A percentile compares a stretch with the other conserved stretches of the same genome.
These are phyloP conservation scores for Gyrodon lividus DNA, from an alignment of 768 basidiomycete genomes.

Conservation along the genomic window DNA sequence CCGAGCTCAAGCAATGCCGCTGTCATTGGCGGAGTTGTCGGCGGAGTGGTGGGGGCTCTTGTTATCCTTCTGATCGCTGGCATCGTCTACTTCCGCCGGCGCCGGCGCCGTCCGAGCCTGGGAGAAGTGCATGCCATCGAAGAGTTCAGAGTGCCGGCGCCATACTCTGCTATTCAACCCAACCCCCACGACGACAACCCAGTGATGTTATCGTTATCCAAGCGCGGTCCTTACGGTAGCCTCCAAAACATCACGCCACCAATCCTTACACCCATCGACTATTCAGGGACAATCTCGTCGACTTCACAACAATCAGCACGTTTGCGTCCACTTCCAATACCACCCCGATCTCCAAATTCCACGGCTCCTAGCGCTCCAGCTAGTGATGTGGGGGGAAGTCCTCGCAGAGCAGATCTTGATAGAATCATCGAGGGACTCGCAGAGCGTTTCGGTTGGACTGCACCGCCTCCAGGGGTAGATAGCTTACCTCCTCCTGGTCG, in stretches of 20 bases:
- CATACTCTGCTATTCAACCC: not conserved
- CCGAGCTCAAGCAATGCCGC: not conserved
- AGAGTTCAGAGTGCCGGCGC: not conserved
- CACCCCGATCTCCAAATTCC: not conserved
- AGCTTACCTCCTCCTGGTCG: not conserved
- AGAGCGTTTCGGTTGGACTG: slow-evolving; percentile 7
- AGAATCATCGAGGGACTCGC: slow-evolving; percentile 8
- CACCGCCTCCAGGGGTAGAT: not conserved
- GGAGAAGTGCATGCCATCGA: not conserved
- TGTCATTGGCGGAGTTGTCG: not conserved
- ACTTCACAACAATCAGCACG: not conserved
- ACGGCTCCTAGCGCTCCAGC: not conserved
- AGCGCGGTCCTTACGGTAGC: not conserved
- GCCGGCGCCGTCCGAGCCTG: not conserved
- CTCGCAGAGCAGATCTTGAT: not conserved
- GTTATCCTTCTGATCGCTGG: not conserved
- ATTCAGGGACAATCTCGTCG: not conserved
- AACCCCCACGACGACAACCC: not conserved
- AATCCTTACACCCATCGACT: not conserved
- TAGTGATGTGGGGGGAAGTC: not conserved
- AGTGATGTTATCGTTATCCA: not conserved
- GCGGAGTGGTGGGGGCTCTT: not conserved
- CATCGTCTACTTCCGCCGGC: not conserved
- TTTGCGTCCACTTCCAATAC: not conserved
- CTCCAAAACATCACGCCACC: not conserved